Evolutionary conservation across 2,329 filamentous ascomycete genomes (phyloP).

Genomic region (Ascochyta pisi): DNA sequence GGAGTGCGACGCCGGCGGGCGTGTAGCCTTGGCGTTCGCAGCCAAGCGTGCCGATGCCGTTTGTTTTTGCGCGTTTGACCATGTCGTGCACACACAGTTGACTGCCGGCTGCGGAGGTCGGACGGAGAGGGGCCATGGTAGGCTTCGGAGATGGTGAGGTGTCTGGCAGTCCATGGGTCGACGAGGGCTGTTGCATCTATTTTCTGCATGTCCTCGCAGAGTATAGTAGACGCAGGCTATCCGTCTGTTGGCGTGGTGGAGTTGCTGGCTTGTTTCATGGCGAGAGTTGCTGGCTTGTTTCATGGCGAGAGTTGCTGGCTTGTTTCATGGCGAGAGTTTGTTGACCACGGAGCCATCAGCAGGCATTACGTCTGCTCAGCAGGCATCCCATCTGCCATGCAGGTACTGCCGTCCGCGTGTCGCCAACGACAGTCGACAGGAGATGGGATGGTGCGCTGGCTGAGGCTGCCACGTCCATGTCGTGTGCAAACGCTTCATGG

Average conservation of each 20-base stretch:
- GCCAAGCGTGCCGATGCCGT: slow-evolving; percentile 21
- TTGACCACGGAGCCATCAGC: no score
- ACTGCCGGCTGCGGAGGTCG: slow-evolving; percentile 34
- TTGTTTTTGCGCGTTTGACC: slow-evolving; percentile 21
- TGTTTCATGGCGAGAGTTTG: background rate
- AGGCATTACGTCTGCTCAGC: background rate
- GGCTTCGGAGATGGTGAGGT: slow-evolving; percentile 18
- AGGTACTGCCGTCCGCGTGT: slow-evolving; percentile 1
- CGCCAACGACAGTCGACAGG: no score
- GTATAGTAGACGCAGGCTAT: background rate
- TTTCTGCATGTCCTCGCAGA: no score
- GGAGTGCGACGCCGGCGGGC: slow-evolving; percentile 23
- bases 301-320: background rate
- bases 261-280: background rate
- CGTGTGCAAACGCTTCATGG: background rate
- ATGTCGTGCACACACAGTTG: slow-evolving; percentile 20
- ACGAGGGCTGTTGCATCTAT: background rate
- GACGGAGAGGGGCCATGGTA: slow-evolving; percentile 38
- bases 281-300: background rate
- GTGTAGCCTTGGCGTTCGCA: slow-evolving; percentile 20
- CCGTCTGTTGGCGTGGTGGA: background rate
- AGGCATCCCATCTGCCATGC: background rate
- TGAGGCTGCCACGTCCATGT: background rate
- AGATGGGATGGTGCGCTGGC: background rate
- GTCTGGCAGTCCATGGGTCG: slow-evolving; percentile 9